Conservation (phyloP, 108 stramenopile genomes). For the Fragilariopsis cylindrus region DNA sequence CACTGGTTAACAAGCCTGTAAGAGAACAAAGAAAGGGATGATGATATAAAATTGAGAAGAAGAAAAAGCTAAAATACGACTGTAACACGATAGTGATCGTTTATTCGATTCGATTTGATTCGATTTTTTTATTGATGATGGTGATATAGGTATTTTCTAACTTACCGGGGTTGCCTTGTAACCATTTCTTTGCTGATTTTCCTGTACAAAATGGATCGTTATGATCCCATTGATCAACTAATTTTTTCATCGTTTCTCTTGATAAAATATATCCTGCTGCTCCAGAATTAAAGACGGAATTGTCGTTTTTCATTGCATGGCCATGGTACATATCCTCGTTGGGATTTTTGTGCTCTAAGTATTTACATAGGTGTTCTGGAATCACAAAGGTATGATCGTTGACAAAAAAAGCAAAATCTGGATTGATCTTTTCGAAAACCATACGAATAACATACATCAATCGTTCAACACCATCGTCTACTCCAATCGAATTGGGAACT, state of each 20-base stretch:
- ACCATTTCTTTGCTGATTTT: constrained; percentile 53
- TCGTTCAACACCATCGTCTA: constrained; percentile 69
- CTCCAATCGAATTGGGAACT: constrained; percentile 59
- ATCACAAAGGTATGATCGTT: constrained; percentile 93
- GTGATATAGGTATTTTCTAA: constrained; percentile 24
- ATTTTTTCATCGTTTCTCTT: constrained; percentile 65
- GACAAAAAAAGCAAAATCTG: constrained; percentile 89
- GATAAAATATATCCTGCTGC: constrained; percentile 86
- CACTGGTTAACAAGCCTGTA: constrained; percentile 39
- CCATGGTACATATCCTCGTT: constrained; percentile 75
- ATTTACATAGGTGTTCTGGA: constrained; percentile 77
- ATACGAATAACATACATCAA: constrained; percentile 70
- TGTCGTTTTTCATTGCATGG: constrained; percentile 66
- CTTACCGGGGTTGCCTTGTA: constrained; percentile 76
- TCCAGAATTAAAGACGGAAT: constrained; percentile 77
- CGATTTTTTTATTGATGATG: too few species aligned
- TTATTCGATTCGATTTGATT: too few species aligned
- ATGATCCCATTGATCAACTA: constrained; percentile 68
- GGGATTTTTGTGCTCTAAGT: constrained; percentile 54
- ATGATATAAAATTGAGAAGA: too few species aligned
- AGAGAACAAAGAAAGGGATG: too few species aligned
- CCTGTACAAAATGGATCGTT: constrained; percentile 53
- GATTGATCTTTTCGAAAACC: constrained; percentile 60
- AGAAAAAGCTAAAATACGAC: too few species aligned
- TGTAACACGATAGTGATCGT: too few species aligned